phyloP scores from a whole-genome alignment of 441 rosid genomes.

The Syzygium syzygioides region DNA sequence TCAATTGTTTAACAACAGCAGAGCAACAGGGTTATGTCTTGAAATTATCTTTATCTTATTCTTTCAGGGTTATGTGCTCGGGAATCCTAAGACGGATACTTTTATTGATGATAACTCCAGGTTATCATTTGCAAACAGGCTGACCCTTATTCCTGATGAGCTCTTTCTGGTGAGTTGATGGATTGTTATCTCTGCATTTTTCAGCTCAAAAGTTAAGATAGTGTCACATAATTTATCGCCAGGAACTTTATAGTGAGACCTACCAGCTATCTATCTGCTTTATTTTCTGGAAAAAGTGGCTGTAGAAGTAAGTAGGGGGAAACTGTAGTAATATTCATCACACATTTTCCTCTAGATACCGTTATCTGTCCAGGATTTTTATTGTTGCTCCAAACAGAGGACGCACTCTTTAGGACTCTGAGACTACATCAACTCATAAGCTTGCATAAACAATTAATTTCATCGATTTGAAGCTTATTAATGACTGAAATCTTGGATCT shows the following conservation, averaged over 20 bases:
- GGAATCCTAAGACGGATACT: slow-evolving; percentile 12
- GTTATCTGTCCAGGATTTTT: background rate
- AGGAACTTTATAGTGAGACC: background rate
- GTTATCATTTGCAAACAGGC: background rate
- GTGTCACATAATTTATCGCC: background rate
- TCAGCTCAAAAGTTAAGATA: background rate
- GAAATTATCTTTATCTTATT: background rate
- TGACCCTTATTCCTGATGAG: background rate
- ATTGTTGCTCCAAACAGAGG: background rate
- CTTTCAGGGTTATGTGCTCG: slow-evolving; percentile 11
- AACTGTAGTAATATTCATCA: background rate
- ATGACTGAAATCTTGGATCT: background rate
- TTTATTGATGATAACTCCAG: slow-evolving; percentile 6
- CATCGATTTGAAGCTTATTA: background rate
- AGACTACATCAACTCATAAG: background rate
- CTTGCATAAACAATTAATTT: background rate
- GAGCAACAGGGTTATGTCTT: background rate
- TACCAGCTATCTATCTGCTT: background rate
- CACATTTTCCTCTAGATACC: background rate
- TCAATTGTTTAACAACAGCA: background rate
- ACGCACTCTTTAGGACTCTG: background rate
- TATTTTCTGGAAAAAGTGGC: background rate
- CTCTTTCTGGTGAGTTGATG: background rate
- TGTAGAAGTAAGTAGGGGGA: background rate
- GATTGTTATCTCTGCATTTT: background rate